Base-by-base conservation (phyloP, 2,329 filamentous ascomycete species). In the Helotiales sp. region DNA sequence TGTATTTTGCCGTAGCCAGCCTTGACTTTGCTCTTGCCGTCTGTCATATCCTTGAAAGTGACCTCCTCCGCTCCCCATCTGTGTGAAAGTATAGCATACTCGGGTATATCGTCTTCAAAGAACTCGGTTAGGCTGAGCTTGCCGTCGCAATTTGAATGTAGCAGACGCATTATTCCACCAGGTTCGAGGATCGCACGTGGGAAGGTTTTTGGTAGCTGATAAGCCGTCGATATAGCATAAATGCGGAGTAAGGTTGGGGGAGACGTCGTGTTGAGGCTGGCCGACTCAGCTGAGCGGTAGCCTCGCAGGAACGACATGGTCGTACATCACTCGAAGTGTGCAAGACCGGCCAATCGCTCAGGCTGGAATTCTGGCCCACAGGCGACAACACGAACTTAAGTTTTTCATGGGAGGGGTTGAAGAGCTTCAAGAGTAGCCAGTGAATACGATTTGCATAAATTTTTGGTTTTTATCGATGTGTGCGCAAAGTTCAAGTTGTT, bases 61-160 rank as follows among this genome's bases (percentile, higher is more conserved):
- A n/a, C n/a, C n/a, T n/a, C n/a, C n/a, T n/a, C n/a, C n/a, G n/a
- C n/a, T n/a, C n/a, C n/a, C n/a, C n/a, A n/a, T n/a, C n/a, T n/a
- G n/a, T n/a, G n/a, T n/a, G n/a, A n/a, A n/a, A n/a, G n/a, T 28
- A 75, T 76, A 22, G 72, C 73, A 70, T 75, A 75, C 13, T 59
- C 10, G 45, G 70, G 73, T 34, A 72, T 69, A 57, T 69, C 54
- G 40, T 65, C 47, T 20, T 64, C 47, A 54, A 66, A 54, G 54
- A 71, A 63, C 59, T 66, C 40, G 13, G 64, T 69, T 13, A 71
- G 63, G 68, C 64, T 69, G 61, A 72, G 28, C 11, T 70, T 37
- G 59, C 69, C 58, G 28, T 57, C 32, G 22, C 28, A 65, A 34
- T n/a, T n/a, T n/a, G n/a, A n/a, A n/a, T n/a, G n/a, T n/a, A n/a